Evolutionary conservation across 2,329 filamentous ascomycete genomes (phyloP), one percentile per base, ranked within the genome.

Genomic region (Metarhizium sp.): DNA sequence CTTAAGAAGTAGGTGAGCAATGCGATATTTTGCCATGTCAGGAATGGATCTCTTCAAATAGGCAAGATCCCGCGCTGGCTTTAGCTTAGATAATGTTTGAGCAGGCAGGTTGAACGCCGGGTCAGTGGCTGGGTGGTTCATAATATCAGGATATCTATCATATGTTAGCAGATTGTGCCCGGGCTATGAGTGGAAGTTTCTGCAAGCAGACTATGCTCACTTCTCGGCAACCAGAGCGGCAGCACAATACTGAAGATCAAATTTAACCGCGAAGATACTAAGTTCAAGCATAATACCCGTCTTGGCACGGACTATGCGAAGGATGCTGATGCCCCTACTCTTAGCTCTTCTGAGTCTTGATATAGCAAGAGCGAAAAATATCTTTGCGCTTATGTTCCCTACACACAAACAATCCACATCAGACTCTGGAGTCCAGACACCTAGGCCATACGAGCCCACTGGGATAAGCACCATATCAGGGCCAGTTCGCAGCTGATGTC

Each of bases 391-490:
- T 55, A 85, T 81, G 25, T 78, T 75, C 1, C 84, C 82, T 58
- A 88, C 79, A 60, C 78, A 86, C 6, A 88, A 73, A 61, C 82
- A 84, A 66, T 88, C 83, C 6, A 88, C 75, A 60, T 87, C 82
- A 1, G 84, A 87, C 0, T 74, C 65, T 2, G 71, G 62, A 1
- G 79, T 81, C 81, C 84, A 87, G 3, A 84, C 78, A 10, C 78
- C 79, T 3, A 0, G 84, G 75, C 25, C 25, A 25, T 25, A 25
- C 3, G 25, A 25, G 25, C 25, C 25, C 25, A 25, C 25, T 25
- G 25, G 25, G 6, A 81, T 73, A 7, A 87, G 63, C 1, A 83
- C 69, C 42, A 86, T 65, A 2, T 64, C 62, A 7, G 67, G 63
- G 20, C 67, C 58, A 59, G 45, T 52, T 34, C 61, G 59, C 3